Base-by-base conservation (phyloP, 2,329 filamentous ascomycete species). In the Trichoderma sp. region DNA sequence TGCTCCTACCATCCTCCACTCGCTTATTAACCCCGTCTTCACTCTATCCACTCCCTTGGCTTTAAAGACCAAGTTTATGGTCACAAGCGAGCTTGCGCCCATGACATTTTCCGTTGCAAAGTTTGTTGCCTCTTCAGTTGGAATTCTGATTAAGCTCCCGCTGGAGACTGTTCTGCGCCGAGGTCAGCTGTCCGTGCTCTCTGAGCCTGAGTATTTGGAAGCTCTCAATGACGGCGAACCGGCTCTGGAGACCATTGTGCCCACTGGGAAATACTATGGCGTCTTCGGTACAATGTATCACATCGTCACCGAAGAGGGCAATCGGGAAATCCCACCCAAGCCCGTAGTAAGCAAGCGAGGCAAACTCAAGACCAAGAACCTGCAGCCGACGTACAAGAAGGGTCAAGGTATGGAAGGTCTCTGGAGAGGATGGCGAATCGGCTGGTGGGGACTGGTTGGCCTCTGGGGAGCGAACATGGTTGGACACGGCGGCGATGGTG, bases 121-220 rank as follows among this genome's bases (percentile, higher is more conserved):
- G 65, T 97, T 98, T 80, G 84, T 92, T 73, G 89, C 92, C 16
- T 94, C 92, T 2, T 89, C 90, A 0, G 85, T 89, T 2, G 94
- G 97, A 59, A 87, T 98, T 37, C 91, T 96, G 74, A 80, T 97
- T 73, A 94, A 95, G 76, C 87, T 98, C 14, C 96, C 96, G 0
- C 84, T 98, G 5, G 96, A 99, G 80, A 98, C 95, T 0, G 91
- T 97, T 18, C 86, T 98, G 8, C 90, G 96, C 59, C 89, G 96
- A 70, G 95, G 93, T 5, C 96, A 99, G 79, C 90, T 96, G 69
- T 85, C 90, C 1, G 89, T 93, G 1, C 84, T 93, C 56, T 85
- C 85, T 18, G 84, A 84, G 16, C 84, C 85, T 1, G 75, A 81
- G 13, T 86, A 88, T 68, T 72, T 85, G 2, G 77, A 79, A 13